Conservation (phyloP, 495 filamentous ascomycete species). For the Podospora pseudoanserina region DNA sequence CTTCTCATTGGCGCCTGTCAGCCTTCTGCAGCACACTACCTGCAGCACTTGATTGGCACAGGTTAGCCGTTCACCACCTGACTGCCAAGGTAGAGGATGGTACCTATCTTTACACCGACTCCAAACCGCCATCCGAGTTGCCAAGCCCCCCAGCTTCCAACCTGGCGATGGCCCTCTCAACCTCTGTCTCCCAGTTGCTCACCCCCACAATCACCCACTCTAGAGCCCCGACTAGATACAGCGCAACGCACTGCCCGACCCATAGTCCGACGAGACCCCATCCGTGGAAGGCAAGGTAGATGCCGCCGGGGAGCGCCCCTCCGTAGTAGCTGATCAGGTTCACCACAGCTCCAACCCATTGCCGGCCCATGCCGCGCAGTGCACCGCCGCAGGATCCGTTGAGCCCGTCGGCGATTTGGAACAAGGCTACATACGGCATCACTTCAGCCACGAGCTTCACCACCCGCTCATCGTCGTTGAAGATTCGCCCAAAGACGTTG, state of each 20-base stretch:
- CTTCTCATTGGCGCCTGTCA: slow-evolving; percentile 28
- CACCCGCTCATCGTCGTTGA: slow-evolving; percentile 74
- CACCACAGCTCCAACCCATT: slow-evolving; percentile 85
- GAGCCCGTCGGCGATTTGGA: slow-evolving; percentile 88
- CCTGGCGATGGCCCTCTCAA: slow-evolving; percentile 68
- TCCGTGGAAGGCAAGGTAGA: slow-evolving; percentile 83
- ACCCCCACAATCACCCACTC: slow-evolving; percentile 79
- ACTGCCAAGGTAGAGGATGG: background rate
- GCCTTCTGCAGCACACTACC: slow-evolving; percentile 32
- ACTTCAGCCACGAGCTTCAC: slow-evolving; percentile 76
- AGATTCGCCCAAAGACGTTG: slow-evolving; percentile 74
- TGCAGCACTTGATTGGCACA: slow-evolving; percentile 27
- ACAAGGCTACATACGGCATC: slow-evolving; percentile 81
- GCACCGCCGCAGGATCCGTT: slow-evolving; percentile 83
- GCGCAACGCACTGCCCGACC: slow-evolving; percentile 85
- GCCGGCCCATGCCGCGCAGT: slow-evolving; percentile 79
- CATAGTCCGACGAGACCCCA: slow-evolving; percentile 84
- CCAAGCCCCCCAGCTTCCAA: slow-evolving; percentile 57
- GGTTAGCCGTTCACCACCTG: slow-evolving; percentile 13
- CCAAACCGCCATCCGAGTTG: background rate
- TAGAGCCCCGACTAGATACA: slow-evolving; percentile 74
- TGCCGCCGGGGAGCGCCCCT: slow-evolving; percentile 77
- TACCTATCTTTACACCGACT: slow-evolving; percentile 9
- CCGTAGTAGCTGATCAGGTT: slow-evolving; percentile 88
- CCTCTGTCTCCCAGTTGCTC: slow-evolving; percentile 77